These are phyloP conservation scores for Leccinum imitatum DNA, from an alignment of 768 basidiomycete genomes.

Conservation along the genomic window DNA sequence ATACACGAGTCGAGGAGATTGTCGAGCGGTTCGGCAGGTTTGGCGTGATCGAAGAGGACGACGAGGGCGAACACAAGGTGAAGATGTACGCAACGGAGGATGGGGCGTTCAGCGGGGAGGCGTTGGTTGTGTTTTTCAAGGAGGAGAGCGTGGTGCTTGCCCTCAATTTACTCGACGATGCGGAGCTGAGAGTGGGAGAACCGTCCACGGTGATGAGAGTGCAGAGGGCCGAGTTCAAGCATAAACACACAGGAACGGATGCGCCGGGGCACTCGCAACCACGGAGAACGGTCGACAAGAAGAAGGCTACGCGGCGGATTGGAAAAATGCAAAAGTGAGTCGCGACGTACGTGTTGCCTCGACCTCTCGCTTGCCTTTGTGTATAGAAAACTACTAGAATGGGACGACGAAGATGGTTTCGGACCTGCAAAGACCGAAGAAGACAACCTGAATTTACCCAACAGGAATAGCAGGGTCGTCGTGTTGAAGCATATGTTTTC, in stretches of 20 bases:
- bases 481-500: conserved; percentile 97
- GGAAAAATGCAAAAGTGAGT: conserved; percentile 84
- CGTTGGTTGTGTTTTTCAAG: conserved; percentile 95
- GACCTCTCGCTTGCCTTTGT: background rate
- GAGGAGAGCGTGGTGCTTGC: conserved; percentile 92
- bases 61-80: conserved; percentile 87
- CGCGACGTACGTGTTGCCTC: background rate
- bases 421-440: conserved; percentile 65
- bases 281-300: conserved; percentile 71
- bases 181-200: conserved; percentile 84
- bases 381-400: conserved; percentile 83
- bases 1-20: conserved; percentile 73
- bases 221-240: conserved; percentile 71
- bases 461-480: conserved; percentile 74
- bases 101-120: conserved; percentile 90
- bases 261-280: conserved; percentile 45
- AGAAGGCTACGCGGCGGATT: conserved; percentile 69
- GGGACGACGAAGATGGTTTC: conserved; percentile 93
- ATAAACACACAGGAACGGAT: conserved; percentile 53
- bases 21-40: conserved; percentile 87
- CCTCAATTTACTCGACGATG: conserved; percentile 83
- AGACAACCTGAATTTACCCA: conserved; percentile 44
- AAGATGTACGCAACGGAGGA: conserved; percentile 92
- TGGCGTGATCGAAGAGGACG: conserved; percentile 91
- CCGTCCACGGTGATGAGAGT: conserved; percentile 71